Evolutionary conservation across 306 rosid genomes (phyloP).

Genomic region (Cucumis melo): DNA sequence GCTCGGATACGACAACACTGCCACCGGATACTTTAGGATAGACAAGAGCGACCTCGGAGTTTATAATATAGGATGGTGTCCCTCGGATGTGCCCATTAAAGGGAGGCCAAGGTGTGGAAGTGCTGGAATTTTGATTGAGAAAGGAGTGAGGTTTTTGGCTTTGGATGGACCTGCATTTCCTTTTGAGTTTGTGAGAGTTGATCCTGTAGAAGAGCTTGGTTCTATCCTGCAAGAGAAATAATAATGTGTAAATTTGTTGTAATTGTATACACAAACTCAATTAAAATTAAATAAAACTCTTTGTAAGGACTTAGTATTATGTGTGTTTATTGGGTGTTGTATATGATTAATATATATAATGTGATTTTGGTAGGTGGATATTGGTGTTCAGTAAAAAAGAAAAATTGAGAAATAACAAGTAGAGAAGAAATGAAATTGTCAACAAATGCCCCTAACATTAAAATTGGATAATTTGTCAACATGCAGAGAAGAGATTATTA

Average conservation of each 20-base stretch:
- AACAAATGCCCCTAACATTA: too few relatives aligned
- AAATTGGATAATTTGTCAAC: too few relatives aligned
- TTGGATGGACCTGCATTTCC: not conserved
- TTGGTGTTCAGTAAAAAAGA: too few relatives aligned
- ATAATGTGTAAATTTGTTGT: not conserved
- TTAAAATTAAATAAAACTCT: too few relatives aligned
- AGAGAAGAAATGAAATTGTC: too few relatives aligned
- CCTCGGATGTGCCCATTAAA: not conserved
- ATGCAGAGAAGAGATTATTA: too few relatives aligned
- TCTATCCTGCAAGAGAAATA: not conserved
- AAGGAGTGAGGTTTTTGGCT: constrained; percentile 7
- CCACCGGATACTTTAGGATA: not conserved
- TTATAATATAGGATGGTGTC: not conserved
- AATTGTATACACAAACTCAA: too few relatives aligned
- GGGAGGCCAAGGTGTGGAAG: constrained; percentile 8
- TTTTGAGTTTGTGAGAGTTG: constrained; percentile 5
- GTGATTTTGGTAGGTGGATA: too few relatives aligned
- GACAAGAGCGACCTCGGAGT: not conserved
- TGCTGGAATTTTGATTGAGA: not conserved
- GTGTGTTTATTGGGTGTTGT: too few relatives aligned
- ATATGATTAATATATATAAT: too few relatives aligned
- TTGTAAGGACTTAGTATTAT: too few relatives aligned
- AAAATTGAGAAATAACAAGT: too few relatives aligned
- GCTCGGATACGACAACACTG: not conserved
- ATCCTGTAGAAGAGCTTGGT: not conserved